Evolutionary conservation across 2,329 filamentous ascomycete genomes (phyloP).

Genomic region (Coniochaeta sp.): DNA sequence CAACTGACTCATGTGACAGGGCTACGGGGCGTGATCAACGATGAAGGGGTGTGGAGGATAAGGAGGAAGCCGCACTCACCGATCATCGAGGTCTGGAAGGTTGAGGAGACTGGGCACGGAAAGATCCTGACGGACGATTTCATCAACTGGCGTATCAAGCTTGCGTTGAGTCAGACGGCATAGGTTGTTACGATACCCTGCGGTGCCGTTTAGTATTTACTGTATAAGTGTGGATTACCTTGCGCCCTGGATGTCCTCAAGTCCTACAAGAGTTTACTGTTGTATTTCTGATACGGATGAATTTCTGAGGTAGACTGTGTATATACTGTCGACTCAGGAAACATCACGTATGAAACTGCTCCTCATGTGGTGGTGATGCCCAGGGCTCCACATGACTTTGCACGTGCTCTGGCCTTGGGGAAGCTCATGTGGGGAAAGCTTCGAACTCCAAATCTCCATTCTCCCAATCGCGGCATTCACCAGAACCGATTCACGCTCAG

Average conservation of each 20-base stretch:
- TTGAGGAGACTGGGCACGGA: conserved; percentile 69
- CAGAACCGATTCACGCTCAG: not conserved
- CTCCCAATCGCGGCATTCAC: not conserved
- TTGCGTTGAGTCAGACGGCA: conserved; percentile 24
- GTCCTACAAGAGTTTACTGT: not conserved
- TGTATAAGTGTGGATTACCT: not conserved
- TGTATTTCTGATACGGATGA: too few species aligned
- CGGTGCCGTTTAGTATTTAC: not conserved
- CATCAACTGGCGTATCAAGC: conserved; percentile 62
- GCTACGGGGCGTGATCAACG: conserved; percentile 53
- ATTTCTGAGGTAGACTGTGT: too few species aligned
- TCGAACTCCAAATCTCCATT: not conserved
- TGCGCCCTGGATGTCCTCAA: not conserved
- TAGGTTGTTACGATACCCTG: not conserved
- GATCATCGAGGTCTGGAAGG: conserved; percentile 64
- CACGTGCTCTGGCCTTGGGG: not conserved
- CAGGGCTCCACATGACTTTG: not conserved
- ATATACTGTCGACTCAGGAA: too few species aligned
- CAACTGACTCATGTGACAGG: conserved; percentile 34
- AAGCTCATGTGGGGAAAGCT: not conserved
- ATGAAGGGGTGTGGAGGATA: conserved; percentile 77
- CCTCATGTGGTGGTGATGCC: not conserved
- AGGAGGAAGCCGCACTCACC: conserved; percentile 53
- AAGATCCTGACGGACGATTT: conserved; percentile 72
- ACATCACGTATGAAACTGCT: not conserved